Percentiles rank a stretch among this genome's conserved stretches.
Conservation (phyloP, 176 grass and related monocot species). For the Eragrostis curvula region DNA sequence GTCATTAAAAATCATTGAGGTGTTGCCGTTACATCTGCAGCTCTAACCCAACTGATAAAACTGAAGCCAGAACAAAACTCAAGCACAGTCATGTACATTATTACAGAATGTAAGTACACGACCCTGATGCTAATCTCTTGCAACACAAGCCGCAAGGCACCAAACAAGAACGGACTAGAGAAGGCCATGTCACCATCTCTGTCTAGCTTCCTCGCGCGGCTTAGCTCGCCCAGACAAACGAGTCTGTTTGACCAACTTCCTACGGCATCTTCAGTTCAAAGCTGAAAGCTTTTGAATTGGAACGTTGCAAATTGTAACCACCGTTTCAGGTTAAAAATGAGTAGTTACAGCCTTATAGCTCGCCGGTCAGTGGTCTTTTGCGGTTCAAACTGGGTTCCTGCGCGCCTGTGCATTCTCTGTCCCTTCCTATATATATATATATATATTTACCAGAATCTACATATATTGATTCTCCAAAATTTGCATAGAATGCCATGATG, state of each 20-base stretch:
- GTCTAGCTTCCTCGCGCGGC: constrained; percentile 18
- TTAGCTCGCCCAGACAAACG: constrained; percentile 10
- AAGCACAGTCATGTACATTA: no score
- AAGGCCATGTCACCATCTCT: constrained; percentile 9
- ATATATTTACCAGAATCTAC: not conserved
- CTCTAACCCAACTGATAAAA: not conserved
- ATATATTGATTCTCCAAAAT: not conserved
- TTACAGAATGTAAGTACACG: constrained; percentile 2
- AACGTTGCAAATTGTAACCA: not conserved
- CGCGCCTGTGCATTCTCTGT: not conserved
- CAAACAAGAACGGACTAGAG: constrained; percentile 33
- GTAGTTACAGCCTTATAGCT: constrained; percentile 17
- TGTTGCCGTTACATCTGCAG: not conserved
- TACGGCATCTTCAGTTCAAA: constrained; percentile 32
- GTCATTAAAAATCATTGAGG: not conserved
- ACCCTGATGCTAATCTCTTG: constrained; percentile 33
- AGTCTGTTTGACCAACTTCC: constrained; percentile 50
- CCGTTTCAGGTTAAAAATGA: constrained; percentile 34
- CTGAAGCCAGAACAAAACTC: not conserved
- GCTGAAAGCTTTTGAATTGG: constrained; percentile 21
- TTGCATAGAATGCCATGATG: constrained; percentile 1
- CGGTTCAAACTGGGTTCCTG: not conserved
- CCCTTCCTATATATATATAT: not conserved
- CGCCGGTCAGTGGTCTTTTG: constrained; percentile 17
- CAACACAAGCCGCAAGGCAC: constrained; percentile 42